Evolutionary conservation across 2,329 filamentous ascomycete genomes (phyloP).

Genomic region (Alternaria triticimaculans): DNA sequence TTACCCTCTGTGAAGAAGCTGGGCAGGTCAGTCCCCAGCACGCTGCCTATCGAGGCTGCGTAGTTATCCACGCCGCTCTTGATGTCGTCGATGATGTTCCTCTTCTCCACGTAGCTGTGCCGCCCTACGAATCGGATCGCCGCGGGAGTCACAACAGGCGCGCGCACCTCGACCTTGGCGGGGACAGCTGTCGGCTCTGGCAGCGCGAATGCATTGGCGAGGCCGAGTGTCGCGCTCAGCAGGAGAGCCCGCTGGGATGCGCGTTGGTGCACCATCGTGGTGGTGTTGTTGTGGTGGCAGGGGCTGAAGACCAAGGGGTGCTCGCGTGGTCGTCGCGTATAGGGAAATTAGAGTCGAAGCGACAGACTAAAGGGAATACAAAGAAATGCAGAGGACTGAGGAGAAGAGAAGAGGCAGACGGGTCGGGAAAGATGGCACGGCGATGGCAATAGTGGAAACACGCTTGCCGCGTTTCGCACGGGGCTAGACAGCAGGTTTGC

Average conservation of each 20-base stretch:
- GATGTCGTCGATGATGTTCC: constrained; percentile 43
- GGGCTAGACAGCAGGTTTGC: constrained; percentile 15
- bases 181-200: constrained; percentile 43
- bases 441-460: not conserved
- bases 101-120: constrained; percentile 42
- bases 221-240: constrained; percentile 25
- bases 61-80: constrained; percentile 39
- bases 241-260: constrained; percentile 29
- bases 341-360: constrained; percentile 6
- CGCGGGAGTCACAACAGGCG: constrained; percentile 43
- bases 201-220: constrained; percentile 35
- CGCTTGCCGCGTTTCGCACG: constrained; percentile 2
- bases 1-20: constrained; percentile 47
- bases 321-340: constrained; percentile 3
- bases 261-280: constrained; percentile 22
- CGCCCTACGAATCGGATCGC: constrained; percentile 40
- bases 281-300: constrained; percentile 1
- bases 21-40: constrained; percentile 44
- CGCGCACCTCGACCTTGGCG: constrained; percentile 35
- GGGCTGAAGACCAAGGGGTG: not conserved
- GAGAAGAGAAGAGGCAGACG: not conserved
- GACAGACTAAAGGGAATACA: constrained; percentile 17
- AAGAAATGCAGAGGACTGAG: not conserved
- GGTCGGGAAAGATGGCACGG: not conserved
- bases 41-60: constrained; percentile 41